A percentile compares a stretch with the other conserved stretches of the same genome.
phyloP scores from a whole-genome alignment of 2,329 filamentous ascomycete genomes.

The Exserohilum turcica region DNA sequence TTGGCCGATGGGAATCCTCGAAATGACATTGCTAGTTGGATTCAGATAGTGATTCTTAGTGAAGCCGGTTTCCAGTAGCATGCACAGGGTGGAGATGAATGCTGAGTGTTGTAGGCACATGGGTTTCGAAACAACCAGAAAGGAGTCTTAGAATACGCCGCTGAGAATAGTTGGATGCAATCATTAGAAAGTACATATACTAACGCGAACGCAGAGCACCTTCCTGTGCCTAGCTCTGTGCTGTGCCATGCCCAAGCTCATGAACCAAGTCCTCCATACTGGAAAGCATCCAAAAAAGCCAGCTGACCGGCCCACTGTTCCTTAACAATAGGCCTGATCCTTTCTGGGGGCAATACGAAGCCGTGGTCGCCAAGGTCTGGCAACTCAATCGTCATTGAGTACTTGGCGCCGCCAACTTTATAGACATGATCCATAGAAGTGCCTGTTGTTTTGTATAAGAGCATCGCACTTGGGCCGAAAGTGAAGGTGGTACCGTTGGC shows the following conservation, averaged over 20 bases:
- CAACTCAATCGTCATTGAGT: constrained; percentile 55
- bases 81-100: neutral
- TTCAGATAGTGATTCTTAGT: neutral
- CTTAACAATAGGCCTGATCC: constrained; percentile 53
- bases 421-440: constrained; percentile 51
- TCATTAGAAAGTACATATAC: too few species aligned
- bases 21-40: neutral
- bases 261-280: constrained; percentile 29
- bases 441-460: constrained; percentile 62
- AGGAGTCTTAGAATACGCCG: too few species aligned
- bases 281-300: constrained; percentile 25
- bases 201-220: neutral
- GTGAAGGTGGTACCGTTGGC: constrained; percentile 44
- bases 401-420: constrained; percentile 49
- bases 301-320: constrained; percentile 53
- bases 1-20: neutral
- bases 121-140: too few species aligned
- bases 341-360: constrained; percentile 55
- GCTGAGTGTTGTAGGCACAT: too few species aligned
- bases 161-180: too few species aligned
- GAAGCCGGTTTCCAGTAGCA: neutral
- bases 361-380: constrained; percentile 55
- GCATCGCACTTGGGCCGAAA: constrained; percentile 59
- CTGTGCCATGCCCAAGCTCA: constrained; percentile 7
- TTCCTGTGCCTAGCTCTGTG: neutral